phyloP scores from a whole-genome alignment of 176 grass and related monocot genomes.

The Juncus effusus region DNA sequence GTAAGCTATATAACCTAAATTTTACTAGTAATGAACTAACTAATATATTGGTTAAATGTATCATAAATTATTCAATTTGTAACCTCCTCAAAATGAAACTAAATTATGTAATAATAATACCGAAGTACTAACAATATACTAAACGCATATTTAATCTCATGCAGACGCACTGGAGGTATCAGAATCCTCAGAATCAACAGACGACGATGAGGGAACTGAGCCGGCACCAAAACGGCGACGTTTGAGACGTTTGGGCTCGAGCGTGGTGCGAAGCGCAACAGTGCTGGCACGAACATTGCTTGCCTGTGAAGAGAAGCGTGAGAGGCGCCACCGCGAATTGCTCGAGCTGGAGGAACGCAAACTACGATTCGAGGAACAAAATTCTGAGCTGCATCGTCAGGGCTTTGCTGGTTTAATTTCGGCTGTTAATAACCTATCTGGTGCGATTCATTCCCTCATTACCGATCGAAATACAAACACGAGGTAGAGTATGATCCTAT shows the following conservation, averaged over 20 bases:
- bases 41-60: too few species aligned
- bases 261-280: conserved; percentile 84
- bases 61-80: too few species aligned
- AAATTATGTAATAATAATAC: too few species aligned
- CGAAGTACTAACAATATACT: not conserved
- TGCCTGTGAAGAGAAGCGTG: conserved; percentile 91
- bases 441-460: conserved; percentile 84
- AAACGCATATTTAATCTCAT: not conserved
- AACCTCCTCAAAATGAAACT: too few species aligned
- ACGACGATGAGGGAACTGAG: conserved; percentile 37
- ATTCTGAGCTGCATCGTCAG: conserved; percentile 79
- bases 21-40: too few species aligned
- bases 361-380: conserved; percentile 76
- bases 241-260: conserved; percentile 58
- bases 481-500: too few species aligned
- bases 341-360: conserved; percentile 85
- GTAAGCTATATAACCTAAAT: too few species aligned
- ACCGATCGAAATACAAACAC: conserved; percentile 35
- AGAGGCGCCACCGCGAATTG: conserved; percentile 81
- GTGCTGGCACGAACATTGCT: conserved; percentile 77
- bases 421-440: conserved; percentile 81
- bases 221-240: conserved; percentile 75
- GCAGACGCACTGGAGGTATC: conserved; percentile 54
- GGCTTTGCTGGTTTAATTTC: conserved; percentile 73
- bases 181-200: conserved; percentile 54